Evolutionary conservation across 345 rosid species (phyloP).

Genomic region (Syzygium grande): DNA sequence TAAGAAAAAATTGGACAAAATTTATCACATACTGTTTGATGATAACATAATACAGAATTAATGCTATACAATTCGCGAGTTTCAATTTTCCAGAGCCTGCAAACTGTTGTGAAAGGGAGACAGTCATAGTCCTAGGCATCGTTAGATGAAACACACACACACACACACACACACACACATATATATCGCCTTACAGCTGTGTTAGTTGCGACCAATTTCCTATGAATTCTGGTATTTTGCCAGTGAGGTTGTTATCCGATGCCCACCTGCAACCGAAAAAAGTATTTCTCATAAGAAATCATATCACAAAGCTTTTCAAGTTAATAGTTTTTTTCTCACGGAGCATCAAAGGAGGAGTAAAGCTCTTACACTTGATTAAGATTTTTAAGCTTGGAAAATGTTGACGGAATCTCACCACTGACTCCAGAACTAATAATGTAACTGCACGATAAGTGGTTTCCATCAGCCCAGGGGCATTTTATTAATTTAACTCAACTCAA

Average conservation of each 20-base stretch:
- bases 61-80: rapidly evolving
- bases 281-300: background rate
- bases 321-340: background rate
- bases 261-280: background rate
- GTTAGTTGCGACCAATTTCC: background rate
- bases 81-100: background rate
- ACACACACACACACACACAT: background rate
- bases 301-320: background rate
- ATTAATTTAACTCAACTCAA: background rate
- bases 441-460: rapidly evolving
- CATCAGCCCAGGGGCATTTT: background rate
- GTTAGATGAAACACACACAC: too few species aligned
- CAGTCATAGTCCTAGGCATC: background rate
- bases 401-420: background rate
- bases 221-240: background rate
- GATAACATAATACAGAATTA: background rate
- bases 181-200: background rate
- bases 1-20: background rate
- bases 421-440: rapidly evolving
- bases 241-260: background rate
- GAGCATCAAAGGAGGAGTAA: background rate
- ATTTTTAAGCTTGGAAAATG: background rate
- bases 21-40: rapidly evolving
- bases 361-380: rapidly evolving
- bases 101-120: background rate